These are phyloP conservation scores for Sclerospora graminicola DNA, from an alignment of 352 stramenopile species.

Conservation along the genomic window DNA sequence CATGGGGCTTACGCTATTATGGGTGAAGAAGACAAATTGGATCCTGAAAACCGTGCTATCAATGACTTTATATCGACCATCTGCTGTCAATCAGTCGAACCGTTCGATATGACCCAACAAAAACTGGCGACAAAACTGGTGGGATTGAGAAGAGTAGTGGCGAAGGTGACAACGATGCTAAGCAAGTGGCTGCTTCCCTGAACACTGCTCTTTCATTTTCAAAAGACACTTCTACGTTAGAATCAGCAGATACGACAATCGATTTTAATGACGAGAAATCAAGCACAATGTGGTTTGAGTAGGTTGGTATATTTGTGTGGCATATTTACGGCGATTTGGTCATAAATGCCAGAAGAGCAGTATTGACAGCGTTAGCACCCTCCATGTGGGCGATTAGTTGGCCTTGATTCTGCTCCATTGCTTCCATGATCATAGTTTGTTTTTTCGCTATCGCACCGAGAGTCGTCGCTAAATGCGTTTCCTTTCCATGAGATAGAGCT, in stretches of 20 bases:
- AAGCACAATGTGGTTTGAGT: no score
- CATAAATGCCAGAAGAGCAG: no score
- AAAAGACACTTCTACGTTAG: conserved; percentile 80
- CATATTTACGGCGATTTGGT: no score
- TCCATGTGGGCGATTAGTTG: no score
- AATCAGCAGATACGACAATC: conserved; percentile 80
- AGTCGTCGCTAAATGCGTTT: no score
- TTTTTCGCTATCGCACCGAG: no score
- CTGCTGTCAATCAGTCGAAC: conserved; percentile 77
- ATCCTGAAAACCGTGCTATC: conserved; percentile 81
- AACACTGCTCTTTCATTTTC: conserved; percentile 77
- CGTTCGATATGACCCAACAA: conserved; percentile 79
- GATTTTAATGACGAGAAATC: conserved; percentile 89
- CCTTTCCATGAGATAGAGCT: no score
- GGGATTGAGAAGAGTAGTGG: conserved; percentile 27
- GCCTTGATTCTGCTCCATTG: no score
- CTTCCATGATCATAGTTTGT: no score
- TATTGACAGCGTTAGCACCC: no score
- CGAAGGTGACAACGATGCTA: conserved; percentile 30
- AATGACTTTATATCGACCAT: conserved; percentile 87
- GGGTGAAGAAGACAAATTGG: conserved; percentile 93
- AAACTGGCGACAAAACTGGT: conserved; percentile 27
- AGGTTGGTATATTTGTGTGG: no score
- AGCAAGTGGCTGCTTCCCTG: conserved; percentile 29
- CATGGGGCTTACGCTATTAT: conserved; percentile 96